Evolutionary conservation across 805 yeast species (phyloP).

Genomic region (Yamadazyma endophytica): DNA sequence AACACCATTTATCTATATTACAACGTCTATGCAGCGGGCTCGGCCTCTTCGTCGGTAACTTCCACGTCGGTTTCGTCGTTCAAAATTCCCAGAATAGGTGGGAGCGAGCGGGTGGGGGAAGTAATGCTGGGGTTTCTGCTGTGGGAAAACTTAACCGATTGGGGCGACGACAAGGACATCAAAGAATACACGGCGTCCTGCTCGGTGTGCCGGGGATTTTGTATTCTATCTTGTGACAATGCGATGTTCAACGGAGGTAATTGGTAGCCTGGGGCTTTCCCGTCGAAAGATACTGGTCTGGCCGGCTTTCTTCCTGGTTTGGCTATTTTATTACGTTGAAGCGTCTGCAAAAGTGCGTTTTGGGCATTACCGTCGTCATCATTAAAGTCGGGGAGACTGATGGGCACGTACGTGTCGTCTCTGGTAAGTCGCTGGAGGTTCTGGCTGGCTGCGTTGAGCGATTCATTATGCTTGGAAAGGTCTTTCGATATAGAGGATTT

Average conservation of each 20-base stretch:
- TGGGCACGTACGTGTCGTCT: too few relatives aligned
- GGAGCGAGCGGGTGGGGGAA: too few relatives aligned
- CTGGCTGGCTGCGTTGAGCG: constrained; percentile 25
- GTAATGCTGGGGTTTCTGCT: constrained; percentile 27
- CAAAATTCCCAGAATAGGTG: too few relatives aligned
- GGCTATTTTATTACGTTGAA: constrained; percentile 12
- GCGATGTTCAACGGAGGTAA: constrained; percentile 30
- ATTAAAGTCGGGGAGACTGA: too few relatives aligned
- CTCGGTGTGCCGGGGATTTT: constrained; percentile 39
- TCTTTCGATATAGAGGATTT: constrained; percentile 10
- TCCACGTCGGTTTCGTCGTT: too few relatives aligned
- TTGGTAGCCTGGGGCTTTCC: constrained; percentile 10
- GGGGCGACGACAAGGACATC: constrained; percentile 54
- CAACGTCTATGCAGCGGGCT: too few relatives aligned
- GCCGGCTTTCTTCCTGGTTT: neutral
- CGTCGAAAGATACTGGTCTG: constrained; percentile 16
- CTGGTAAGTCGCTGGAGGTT: constrained; percentile 36
- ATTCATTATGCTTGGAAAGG: constrained; percentile 4
- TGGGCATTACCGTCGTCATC: constrained; percentile 44
- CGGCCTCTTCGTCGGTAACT: too few relatives aligned
- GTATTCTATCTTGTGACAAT: constrained; percentile 7
- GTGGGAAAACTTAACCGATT: constrained; percentile 24
- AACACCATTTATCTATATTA: too few relatives aligned
- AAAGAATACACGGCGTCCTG: constrained; percentile 55
- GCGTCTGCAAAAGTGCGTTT: constrained; percentile 39